phyloP scores from a whole-genome alignment of 2,329 filamentous ascomycete genomes.

The Beauveria pseudobassiana region DNA sequence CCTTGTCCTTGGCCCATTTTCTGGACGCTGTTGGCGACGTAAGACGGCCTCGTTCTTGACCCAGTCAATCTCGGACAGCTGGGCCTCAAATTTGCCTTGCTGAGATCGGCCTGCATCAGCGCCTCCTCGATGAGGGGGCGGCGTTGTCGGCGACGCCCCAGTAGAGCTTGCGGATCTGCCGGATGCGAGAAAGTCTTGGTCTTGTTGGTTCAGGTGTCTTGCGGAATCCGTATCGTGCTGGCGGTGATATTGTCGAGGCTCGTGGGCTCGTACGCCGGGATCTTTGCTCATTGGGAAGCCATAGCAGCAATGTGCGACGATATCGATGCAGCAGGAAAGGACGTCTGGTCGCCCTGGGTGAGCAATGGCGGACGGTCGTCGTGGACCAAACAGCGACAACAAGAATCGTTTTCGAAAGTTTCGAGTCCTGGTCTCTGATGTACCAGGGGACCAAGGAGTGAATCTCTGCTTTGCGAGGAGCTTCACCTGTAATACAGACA shows the following conservation, averaged over 20 bases:
- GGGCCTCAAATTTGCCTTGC: slow-evolving; percentile 70
- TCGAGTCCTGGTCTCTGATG: not conserved
- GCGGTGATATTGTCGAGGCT: slow-evolving; percentile 57
- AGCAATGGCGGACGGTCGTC: not conserved
- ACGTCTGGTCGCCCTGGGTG: too few species aligned
- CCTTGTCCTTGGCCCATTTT: slow-evolving; percentile 80
- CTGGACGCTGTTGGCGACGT: slow-evolving; percentile 68
- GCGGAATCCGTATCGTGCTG: slow-evolving; percentile 51
- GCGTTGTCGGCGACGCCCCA: slow-evolving; percentile 82
- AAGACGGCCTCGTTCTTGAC: slow-evolving; percentile 73
- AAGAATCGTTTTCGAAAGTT: not conserved
- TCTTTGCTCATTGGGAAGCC: slow-evolving; percentile 30
- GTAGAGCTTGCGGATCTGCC: slow-evolving; percentile 89
- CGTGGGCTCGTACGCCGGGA: slow-evolving; percentile 50
- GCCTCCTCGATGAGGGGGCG: slow-evolving; percentile 65
- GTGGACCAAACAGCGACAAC: not conserved
- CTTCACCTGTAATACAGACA: not conserved
- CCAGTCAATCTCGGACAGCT: slow-evolving; percentile 70
- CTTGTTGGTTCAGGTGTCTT: slow-evolving; percentile 66
- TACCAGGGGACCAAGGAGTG: not conserved
- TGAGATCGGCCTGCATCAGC: slow-evolving; percentile 67
- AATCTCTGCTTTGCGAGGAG: not conserved
- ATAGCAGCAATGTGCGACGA: slow-evolving; percentile 23
- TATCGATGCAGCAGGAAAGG: not conserved
- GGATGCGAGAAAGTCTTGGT: slow-evolving; percentile 79